These are phyloP conservation scores for Sporothrix euskadiensis DNA, from an alignment of 2,329 filamentous ascomycete genomes.

Conservation along the genomic window DNA sequence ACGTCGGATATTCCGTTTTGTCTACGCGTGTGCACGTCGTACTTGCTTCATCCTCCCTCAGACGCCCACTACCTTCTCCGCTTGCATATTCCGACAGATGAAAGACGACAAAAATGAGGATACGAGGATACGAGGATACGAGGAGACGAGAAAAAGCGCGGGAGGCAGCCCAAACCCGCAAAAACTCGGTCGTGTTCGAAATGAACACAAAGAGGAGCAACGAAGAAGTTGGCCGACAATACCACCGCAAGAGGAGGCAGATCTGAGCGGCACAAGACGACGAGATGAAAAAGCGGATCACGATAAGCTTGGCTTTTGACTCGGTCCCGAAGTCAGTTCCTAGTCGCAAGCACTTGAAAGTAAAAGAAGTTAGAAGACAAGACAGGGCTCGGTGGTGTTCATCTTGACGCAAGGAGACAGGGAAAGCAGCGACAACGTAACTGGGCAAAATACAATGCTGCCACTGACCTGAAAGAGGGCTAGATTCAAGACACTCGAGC, in stretches of 20 bases:
- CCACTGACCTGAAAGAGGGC: neutral
- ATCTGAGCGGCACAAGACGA: neutral
- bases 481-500: neutral
- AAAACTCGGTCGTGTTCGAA: neutral
- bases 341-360: neutral
- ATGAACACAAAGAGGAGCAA: neutral
- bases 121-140: neutral
- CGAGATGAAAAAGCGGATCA: neutral
- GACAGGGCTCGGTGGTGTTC: neutral
- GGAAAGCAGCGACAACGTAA: neutral
- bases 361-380: too few relatives aligned
- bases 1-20: neutral
- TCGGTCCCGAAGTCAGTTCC: neutral
- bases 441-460: neutral
- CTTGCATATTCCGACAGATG: neutral
- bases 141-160: neutral
- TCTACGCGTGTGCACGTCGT: neutral
- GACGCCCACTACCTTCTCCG: neutral
- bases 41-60: neutral
- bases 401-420: neutral
- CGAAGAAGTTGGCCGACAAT: neutral
- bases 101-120: neutral
- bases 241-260: neutral
- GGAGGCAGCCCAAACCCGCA: neutral
- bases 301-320: neutral